Evolutionary conservation across 169 alveolate species (phyloP), one percentile per base, ranked within the genome.

Genomic region (Cryptosporidium sp.): DNA sequence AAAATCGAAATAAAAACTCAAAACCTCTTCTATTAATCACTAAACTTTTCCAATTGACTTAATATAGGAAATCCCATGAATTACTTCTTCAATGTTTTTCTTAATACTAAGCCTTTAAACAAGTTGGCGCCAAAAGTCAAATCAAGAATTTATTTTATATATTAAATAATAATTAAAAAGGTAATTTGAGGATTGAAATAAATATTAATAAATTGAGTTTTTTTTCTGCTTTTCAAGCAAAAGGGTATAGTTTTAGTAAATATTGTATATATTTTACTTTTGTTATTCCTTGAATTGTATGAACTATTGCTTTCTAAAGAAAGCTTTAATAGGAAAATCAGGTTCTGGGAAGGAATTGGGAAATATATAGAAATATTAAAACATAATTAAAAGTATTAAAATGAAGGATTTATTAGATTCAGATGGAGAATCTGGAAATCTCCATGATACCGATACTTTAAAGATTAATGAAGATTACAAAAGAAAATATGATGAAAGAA

Each of bases 401-500:
- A 73, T 73, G 86, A 73, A 56, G 37, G 71, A 73, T 39, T 56
- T 73, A 26, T 60, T 53, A 33, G 70, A 60, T 39, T 60, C 72
- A 16, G 86, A 72, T 23, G 85, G 53, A 21, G 86, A 73, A 51
- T 56, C 86, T 7, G 86, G n/a, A 23, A 42, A 18, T 14, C 44
- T 29, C 6, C 44, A 65, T 7, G 39, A 26, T 1, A 1, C 8
- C 0, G 69, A 60, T 44, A 44, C 33, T 16, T 26, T 62, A 1
- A 62, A 9, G 42, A 65, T 45, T 14, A 65, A 65, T 14, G 60
- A 80, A 7, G 89, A 80, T 8, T 80, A 42, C 10, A 65, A 62
- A 18, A 80, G 75, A 39, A 80, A 80, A 0, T 80, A 62, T 39
- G 89, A 80, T 39, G 89, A 80, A 35, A 65, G 52, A 29, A 80